Percentiles rank a stretch among this genome's conserved stretches.
phyloP scores from a whole-genome alignment of 2,329 filamentous ascomycete genomes.

The Fusarium incarnatum region DNA sequence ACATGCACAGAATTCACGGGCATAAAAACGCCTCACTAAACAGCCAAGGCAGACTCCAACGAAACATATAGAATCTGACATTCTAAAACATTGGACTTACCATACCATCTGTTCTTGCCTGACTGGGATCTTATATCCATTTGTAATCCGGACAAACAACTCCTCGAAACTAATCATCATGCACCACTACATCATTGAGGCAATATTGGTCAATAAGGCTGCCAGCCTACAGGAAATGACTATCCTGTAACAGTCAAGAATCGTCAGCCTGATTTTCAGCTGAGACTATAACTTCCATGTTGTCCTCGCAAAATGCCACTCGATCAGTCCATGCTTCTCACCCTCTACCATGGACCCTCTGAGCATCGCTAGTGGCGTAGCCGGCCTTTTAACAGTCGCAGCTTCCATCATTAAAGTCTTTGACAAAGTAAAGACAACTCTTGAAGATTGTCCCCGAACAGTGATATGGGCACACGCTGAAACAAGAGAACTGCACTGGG shows the following conservation, averaged over 20 bases:
- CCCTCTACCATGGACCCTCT: slow-evolving; percentile 11
- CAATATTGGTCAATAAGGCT: slow-evolving; percentile 15
- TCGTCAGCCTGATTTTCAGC: slow-evolving; percentile 23
- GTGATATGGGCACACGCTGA: slow-evolving; percentile 22
- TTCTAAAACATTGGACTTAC: not conserved
- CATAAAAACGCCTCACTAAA: not conserved
- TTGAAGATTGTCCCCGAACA: slow-evolving; percentile 13
- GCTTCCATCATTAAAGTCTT: slow-evolving; percentile 17
- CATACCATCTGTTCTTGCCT: not conserved
- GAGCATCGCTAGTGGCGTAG: slow-evolving; percentile 21
- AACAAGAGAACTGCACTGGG: slow-evolving; percentile 22
- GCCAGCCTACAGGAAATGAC: not conserved
- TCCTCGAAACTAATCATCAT: not conserved
- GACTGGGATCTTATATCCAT: not conserved
- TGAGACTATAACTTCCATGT: not conserved
- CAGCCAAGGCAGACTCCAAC: not conserved
- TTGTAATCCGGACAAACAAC: not conserved
- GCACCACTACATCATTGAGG: slow-evolving; percentile 18
- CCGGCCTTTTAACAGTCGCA: slow-evolving; percentile 17
- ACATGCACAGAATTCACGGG: not conserved
- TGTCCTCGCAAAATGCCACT: not conserved
- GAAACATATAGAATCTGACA: not conserved
- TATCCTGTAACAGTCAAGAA: not conserved
- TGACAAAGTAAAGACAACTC: slow-evolving; percentile 4
- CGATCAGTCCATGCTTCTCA: not conserved